These are phyloP conservation scores for Penicillium psychrofluorescens DNA, from an alignment of 495 filamentous ascomycete species.

Conservation along the genomic window DNA sequence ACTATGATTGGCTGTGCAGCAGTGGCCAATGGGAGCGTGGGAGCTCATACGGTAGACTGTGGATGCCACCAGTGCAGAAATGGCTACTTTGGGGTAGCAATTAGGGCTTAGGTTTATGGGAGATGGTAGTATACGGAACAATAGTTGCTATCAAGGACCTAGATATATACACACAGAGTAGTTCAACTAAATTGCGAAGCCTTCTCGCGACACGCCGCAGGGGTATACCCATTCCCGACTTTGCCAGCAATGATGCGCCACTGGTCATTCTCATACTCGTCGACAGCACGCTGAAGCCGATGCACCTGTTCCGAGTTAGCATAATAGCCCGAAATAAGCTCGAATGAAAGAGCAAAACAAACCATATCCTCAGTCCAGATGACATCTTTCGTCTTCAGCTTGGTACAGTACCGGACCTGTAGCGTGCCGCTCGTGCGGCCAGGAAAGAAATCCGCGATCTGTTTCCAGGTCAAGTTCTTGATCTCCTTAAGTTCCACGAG, in stretches of 20 bases:
- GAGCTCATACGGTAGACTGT: conserved; percentile 13
- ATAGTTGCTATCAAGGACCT: not conserved
- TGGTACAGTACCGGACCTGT: conserved; percentile 91
- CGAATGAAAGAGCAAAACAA: conserved; percentile 20
- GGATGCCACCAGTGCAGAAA: conserved; percentile 13
- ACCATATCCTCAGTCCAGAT: conserved; percentile 90
- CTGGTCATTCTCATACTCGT: conserved; percentile 84
- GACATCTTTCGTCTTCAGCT: conserved; percentile 86
- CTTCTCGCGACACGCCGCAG: conserved; percentile 76
- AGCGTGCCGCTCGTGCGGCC: conserved; percentile 80
- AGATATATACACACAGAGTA: not conserved
- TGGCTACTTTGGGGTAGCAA: conserved; percentile 11
- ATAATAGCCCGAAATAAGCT: not conserved
- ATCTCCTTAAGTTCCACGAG: conserved; percentile 87
- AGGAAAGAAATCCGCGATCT: conserved; percentile 91
- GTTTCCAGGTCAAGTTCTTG: conserved; percentile 88
- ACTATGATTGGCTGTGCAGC: conserved; percentile 27
- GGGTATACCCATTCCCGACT: conserved; percentile 77
- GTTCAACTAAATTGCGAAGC: conserved; percentile 46
- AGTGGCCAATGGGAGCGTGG: conserved; percentile 27
- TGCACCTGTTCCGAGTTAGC: conserved; percentile 51
- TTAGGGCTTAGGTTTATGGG: conserved; percentile 26
- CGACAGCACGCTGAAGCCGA: conserved; percentile 68
- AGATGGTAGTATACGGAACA: not conserved
- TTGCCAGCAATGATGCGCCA: conserved; percentile 85